Evolutionary conservation across 1,284 basidiomycete species (phyloP).

Genomic region (Austroboletus niveus): DNA sequence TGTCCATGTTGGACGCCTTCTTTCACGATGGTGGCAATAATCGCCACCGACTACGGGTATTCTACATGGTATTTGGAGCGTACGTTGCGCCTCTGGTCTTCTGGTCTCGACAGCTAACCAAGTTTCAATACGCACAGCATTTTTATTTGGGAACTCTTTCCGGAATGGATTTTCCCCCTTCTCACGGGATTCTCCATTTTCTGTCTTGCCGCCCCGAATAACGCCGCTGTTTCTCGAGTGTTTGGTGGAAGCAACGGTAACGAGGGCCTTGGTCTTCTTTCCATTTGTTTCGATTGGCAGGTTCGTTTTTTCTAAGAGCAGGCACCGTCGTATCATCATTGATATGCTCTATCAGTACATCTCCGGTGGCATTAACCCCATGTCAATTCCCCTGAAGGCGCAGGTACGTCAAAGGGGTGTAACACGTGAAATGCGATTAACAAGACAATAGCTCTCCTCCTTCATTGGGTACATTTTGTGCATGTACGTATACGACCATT

Average conservation of each 20-base stretch:
- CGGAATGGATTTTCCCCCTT: conserved; percentile 52
- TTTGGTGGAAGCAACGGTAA: conserved; percentile 64
- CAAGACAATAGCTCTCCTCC: conserved; percentile 34
- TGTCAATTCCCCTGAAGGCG: conserved; percentile 45
- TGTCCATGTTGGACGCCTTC: conserved; percentile 56
- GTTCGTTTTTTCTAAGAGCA: conserved; percentile 10
- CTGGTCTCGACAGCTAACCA: not conserved
- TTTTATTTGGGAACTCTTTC: conserved; percentile 51
- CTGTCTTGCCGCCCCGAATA: conserved; percentile 55
- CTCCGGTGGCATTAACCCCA: conserved; percentile 38
- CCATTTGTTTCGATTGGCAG: conserved; percentile 59
- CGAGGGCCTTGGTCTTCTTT: conserved; percentile 52
- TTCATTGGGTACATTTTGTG: conserved; percentile 45
- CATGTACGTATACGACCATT: conserved; percentile 34
- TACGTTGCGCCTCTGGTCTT: conserved; percentile 10
- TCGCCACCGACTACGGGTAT: conserved; percentile 44
- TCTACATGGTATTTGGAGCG: conserved; percentile 49
- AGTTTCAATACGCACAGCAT: conserved; percentile 30
- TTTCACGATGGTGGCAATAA: conserved; percentile 48
- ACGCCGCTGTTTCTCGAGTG: conserved; percentile 47
- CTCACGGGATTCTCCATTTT: conserved; percentile 54
- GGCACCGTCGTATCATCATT: not conserved
- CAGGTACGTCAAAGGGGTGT: conserved; percentile 25
- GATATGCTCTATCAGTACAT: conserved; percentile 39
- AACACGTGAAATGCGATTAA: not conserved